A percentile compares a stretch with the other conserved stretches of the same genome.
Conservation (phyloP, 2,329 filamentous ascomycete species). For the Elsinoe australis region DNA sequence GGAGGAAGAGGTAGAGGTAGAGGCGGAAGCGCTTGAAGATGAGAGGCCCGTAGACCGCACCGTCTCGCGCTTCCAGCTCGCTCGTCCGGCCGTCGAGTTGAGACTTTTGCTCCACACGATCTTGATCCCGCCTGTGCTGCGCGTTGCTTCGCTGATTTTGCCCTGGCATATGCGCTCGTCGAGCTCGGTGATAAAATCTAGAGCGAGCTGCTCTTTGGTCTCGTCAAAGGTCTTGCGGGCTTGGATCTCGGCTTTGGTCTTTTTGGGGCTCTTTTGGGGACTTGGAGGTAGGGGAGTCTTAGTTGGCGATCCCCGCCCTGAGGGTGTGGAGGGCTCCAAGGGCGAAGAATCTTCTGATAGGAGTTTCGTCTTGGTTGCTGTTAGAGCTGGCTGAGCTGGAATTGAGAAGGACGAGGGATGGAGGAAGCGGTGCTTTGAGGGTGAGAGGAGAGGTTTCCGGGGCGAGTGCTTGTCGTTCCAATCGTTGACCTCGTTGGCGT, state of each 20-base stretch:
- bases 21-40: neutral
- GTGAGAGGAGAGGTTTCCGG: constrained; percentile 38
- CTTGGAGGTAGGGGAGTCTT: neutral
- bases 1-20: neutral
- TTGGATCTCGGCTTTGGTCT: constrained; percentile 32
- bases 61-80: constrained; percentile 43
- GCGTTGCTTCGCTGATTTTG: constrained; percentile 51
- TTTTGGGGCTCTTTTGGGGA: constrained; percentile 30
- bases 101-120: constrained; percentile 71
- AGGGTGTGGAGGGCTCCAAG: neutral
- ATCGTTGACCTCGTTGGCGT: constrained; percentile 50
- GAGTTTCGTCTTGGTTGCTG: neutral
- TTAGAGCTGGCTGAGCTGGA: constrained; percentile 17
- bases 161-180: constrained; percentile 57
- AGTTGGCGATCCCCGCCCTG: constrained; percentile 1
- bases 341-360: no score
- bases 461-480: constrained; percentile 59
- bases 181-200: constrained; percentile 59
- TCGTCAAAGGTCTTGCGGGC: constrained; percentile 55
- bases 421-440: constrained; percentile 27
- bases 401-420: neutral
- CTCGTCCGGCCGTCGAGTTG: constrained; percentile 64
- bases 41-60: constrained; percentile 28
- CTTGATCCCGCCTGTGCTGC: constrained; percentile 60
- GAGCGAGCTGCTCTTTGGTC: constrained; percentile 55